phyloP scores from a whole-genome alignment of 148 eudicot genomes.

The Camellia lanceoleosa region DNA sequence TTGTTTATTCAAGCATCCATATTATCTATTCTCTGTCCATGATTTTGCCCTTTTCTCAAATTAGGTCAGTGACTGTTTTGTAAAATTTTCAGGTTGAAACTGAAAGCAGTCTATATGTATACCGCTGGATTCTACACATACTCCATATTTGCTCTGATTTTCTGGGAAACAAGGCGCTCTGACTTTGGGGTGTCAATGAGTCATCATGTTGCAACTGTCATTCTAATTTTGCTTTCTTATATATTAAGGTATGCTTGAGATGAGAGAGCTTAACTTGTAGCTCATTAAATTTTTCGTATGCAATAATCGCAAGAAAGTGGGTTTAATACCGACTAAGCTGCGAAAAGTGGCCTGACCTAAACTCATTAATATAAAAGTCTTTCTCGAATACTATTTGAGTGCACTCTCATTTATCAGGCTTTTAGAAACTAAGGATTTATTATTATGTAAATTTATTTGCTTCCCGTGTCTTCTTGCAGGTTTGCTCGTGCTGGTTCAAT shows the following conservation, averaged over 20 bases:
- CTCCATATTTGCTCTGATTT: conserved; percentile 85
- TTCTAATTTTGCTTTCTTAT: conserved; percentile 74
- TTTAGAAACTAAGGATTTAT: not conserved
- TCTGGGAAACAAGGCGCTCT: conserved; percentile 95
- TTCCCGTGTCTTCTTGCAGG: conserved; percentile 40
- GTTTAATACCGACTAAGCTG: not conserved
- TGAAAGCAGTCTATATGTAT: conserved; percentile 81
- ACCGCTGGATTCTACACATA: conserved; percentile 81
- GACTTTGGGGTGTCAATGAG: conserved; percentile 97
- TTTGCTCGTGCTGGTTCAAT: conserved; percentile 88
- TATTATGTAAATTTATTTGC: not conserved
- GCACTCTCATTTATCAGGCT: not conserved
- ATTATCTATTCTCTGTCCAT: not conserved
- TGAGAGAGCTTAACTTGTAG: not conserved
- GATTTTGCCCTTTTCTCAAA: not conserved
- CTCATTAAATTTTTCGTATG: not conserved
- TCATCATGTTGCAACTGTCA: conserved; percentile 77
- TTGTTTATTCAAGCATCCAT: not conserved
- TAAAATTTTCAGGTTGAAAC: conserved; percentile 54
- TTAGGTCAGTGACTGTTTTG: conserved; percentile 4
- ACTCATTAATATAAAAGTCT: not conserved
- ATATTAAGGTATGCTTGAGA: conserved; percentile 45
- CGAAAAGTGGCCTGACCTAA: not conserved
- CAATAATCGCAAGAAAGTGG: not conserved
- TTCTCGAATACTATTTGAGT: not conserved